Percentiles rank a stretch among this genome's conserved stretches.
phyloP scores from a whole-genome alignment of 2,329 filamentous ascomycete species.

The Colletotrichum sp. region DNA sequence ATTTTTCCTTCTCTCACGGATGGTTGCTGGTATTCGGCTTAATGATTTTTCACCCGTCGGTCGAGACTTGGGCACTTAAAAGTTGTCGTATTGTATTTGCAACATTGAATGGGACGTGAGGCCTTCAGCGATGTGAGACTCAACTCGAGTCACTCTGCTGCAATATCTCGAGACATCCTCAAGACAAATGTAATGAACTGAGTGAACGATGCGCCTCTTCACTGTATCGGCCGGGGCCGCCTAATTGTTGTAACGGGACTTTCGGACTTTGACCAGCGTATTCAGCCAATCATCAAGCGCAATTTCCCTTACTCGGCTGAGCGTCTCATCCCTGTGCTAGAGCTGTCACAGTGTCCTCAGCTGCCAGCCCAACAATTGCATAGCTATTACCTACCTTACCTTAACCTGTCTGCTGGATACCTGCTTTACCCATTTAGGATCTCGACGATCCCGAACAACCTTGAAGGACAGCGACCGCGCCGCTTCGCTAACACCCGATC shows the following conservation, averaged over 20 bases:
- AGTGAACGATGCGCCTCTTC: background rate
- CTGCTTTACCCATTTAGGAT: slow-evolving; percentile 2
- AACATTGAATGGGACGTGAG: background rate
- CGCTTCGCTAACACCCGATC: background rate
- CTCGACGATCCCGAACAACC: background rate
- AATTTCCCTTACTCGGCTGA: background rate
- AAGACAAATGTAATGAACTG: background rate
- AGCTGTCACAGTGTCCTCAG: slow-evolving; percentile 17
- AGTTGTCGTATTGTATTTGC: background rate
- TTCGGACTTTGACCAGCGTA: background rate
- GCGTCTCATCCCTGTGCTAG: slow-evolving; percentile 6
- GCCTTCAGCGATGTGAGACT: background rate
- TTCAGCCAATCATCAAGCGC: slow-evolving; percentile 4
- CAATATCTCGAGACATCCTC: background rate
- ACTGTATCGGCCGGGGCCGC: background rate
- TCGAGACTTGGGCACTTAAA: background rate
- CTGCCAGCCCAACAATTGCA: background rate
- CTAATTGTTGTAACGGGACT: background rate
- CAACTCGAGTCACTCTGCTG: background rate
- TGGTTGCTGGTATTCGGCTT: background rate
- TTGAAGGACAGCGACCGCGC: background rate
- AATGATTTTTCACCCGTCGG: background rate
- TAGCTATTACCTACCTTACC: background rate
- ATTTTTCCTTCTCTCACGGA: background rate
- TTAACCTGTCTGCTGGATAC: background rate